Evolutionary conservation across 305 asterid genomes (phyloP).

Genomic region (Solanum aculeatissimum): DNA sequence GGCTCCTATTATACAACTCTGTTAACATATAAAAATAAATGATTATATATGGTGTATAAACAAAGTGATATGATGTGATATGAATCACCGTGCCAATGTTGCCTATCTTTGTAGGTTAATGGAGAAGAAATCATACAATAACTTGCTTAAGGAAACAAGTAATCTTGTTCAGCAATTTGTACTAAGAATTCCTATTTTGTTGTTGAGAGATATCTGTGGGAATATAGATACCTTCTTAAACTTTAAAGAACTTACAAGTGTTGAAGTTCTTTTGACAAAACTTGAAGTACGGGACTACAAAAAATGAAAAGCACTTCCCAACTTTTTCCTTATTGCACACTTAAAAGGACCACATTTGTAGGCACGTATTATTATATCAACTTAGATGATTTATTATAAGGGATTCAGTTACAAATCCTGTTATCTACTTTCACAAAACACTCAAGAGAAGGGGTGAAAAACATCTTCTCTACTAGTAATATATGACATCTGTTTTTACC

Average conservation of each 20-base stretch:
- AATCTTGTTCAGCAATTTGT: background rate
- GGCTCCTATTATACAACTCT: background rate
- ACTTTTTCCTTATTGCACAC: background rate
- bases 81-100: background rate
- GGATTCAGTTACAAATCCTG: background rate
- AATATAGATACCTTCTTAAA: background rate
- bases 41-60: background rate
- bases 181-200: background rate
- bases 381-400: background rate
- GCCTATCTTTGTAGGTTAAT: background rate
- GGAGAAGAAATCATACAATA: background rate
- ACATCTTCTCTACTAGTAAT: background rate
- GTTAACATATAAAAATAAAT: background rate
- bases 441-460: background rate
- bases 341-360: background rate
- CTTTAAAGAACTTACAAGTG: background rate
- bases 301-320: background rate
- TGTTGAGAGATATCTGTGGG: background rate
- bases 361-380: background rate
- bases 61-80: background rate
- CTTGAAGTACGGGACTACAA: background rate
- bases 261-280: background rate
- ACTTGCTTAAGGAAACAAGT: background rate
- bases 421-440: background rate
- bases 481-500: conserved; percentile 1